A percentile compares a stretch with the other conserved stretches of the same genome.
Conservation (phyloP, 495 filamentous ascomycete species). For the Choiromyces venosus region DNA sequence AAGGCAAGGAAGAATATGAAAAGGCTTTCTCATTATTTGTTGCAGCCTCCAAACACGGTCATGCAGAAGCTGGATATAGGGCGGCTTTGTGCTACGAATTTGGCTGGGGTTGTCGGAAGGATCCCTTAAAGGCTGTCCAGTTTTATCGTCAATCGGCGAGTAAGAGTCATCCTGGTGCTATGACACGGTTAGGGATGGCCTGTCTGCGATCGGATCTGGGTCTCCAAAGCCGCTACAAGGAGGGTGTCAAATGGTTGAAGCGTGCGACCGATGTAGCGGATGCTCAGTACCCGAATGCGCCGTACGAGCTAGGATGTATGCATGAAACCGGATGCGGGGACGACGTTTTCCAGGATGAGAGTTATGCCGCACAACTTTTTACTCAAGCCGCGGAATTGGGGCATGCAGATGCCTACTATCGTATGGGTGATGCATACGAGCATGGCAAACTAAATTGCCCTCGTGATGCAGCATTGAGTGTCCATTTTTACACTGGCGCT, state of each 20-base stretch:
- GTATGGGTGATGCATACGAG: conserved; percentile 95
- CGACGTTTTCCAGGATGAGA: conserved; percentile 82
- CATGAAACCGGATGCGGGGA: conserved; percentile 88
- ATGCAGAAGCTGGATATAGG: conserved; percentile 92
- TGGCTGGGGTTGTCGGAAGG: conserved; percentile 88
- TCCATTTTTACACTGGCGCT: conserved; percentile 94
- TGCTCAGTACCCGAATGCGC: conserved; percentile 81
- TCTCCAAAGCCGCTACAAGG: conserved; percentile 71
- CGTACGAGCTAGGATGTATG: conserved; percentile 80
- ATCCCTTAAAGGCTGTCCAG: conserved; percentile 82
- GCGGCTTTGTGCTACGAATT: conserved; percentile 95
- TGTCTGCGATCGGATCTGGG: conserved; percentile 86
- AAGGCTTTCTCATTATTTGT: conserved; percentile 87
- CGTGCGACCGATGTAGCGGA: conserved; percentile 84
- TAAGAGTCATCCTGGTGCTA: conserved; percentile 91
- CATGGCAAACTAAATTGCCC: conserved; percentile 84
- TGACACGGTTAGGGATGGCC: conserved; percentile 83
- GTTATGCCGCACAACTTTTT: conserved; percentile 88
- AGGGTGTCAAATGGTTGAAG: conserved; percentile 96
- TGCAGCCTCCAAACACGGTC: conserved; percentile 91
- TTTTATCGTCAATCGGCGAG: conserved; percentile 86
- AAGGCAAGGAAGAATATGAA: conserved; percentile 83
- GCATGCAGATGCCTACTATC: conserved; percentile 73
- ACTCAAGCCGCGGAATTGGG: conserved; percentile 92
- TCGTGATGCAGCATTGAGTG: conserved; percentile 82